Percentiles rank a stretch among this genome's conserved stretches.
Evolutionary conservation across 345 rosid species (phyloP).

Genomic region (Passiflora organensis): DNA sequence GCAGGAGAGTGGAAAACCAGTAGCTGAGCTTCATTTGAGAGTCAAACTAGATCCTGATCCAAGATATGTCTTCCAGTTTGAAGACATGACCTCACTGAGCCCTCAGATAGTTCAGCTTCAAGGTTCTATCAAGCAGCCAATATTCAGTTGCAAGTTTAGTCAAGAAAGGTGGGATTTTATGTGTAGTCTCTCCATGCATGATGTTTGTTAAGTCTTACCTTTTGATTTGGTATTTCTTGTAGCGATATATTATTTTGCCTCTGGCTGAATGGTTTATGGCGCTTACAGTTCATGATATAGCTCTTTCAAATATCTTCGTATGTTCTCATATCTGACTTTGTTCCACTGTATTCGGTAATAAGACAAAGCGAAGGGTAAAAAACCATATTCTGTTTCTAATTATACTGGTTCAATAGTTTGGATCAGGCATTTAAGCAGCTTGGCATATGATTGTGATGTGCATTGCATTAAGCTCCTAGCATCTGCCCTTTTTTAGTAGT

Average conservation of each 20-base stretch:
- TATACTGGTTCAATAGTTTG: not conserved
- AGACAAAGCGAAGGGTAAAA: not conserved
- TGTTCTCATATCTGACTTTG: too few species aligned
- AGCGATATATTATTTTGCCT: not conserved
- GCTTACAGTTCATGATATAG: not conserved
- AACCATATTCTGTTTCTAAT: not conserved
- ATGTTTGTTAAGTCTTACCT: not conserved
- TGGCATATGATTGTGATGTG: too few species aligned
- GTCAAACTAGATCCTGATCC: conserved; percentile 95
- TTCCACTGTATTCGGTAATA: too few species aligned
- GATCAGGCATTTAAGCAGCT: not conserved
- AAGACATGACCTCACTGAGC: conserved; percentile 70
- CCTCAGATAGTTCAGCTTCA: conserved; percentile 96
- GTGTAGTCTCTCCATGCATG: not conserved
- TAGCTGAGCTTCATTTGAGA: conserved; percentile 77
- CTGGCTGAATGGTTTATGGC: not conserved
- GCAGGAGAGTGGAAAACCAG: conserved; percentile 53
- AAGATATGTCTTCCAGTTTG: conserved; percentile 87
- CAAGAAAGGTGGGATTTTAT: conserved; percentile 65
- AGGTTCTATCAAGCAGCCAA: conserved; percentile 85
- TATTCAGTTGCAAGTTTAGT: conserved; percentile 91
- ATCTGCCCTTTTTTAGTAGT: not conserved
- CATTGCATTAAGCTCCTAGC: not conserved
- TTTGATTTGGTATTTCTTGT: not conserved
- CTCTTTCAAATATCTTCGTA: not conserved